Evolutionary conservation across 805 yeast genomes (phyloP).

Genomic region (Kregervanrija delftensis): DNA sequence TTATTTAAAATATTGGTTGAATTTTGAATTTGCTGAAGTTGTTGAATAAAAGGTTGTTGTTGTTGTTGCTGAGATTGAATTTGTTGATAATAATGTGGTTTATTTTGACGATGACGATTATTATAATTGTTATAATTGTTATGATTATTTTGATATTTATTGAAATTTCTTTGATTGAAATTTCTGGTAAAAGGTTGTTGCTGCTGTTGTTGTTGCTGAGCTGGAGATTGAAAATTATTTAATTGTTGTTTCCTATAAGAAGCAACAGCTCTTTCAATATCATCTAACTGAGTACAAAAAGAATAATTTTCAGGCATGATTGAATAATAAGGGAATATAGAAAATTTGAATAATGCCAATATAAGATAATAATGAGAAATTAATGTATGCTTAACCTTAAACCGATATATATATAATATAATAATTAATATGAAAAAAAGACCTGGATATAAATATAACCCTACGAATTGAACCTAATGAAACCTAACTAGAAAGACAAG

Average conservation of each 20-base stretch:
- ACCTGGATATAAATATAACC: too few relatives aligned
- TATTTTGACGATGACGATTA: slow-evolving; percentile 5
- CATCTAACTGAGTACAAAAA: slow-evolving; percentile 9
- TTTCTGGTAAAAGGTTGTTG: not conserved
- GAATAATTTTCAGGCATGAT: not conserved
- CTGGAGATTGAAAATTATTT: not conserved
- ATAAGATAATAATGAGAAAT: too few relatives aligned
- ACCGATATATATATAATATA: too few relatives aligned
- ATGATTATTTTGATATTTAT: slow-evolving; percentile 3
- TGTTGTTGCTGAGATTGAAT: slow-evolving; percentile 15
- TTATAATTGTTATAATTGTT: slow-evolving; percentile 7
- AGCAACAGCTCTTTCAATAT: slow-evolving; percentile 8
- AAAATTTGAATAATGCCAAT: too few relatives aligned
- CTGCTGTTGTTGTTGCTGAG: slow-evolving; percentile 7
- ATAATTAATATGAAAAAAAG: too few relatives aligned
- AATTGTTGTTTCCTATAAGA: slow-evolving; percentile 3
- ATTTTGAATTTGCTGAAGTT: slow-evolving; percentile 7
- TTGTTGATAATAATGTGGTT: slow-evolving; percentile 8
- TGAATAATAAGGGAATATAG: slow-evolving; percentile 21
- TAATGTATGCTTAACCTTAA: too few relatives aligned
- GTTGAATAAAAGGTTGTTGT: slow-evolving; percentile 15
- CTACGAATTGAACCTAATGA: too few relatives aligned
- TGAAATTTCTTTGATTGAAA: too few relatives aligned
- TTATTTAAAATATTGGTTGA: slow-evolving; percentile 3
- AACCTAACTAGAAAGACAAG: too few relatives aligned